Percentiles rank a stretch among this genome's conserved stretches.
Conservation (phyloP, 2,329 filamentous ascomycete species). For the Ophiostoma himal-ulmi region DNA sequence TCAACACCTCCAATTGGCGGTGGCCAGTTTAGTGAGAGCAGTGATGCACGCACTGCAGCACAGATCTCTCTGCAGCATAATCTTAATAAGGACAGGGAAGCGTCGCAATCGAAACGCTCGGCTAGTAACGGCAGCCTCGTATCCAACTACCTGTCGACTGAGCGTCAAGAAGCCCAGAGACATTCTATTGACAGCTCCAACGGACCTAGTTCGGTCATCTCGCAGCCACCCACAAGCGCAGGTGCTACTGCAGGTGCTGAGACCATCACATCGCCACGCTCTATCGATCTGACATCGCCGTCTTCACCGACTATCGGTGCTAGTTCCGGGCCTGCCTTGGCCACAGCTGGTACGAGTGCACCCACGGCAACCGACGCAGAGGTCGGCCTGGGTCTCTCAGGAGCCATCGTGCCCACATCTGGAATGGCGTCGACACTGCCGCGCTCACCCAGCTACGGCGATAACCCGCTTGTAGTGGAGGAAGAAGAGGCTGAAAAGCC, state of each 20-base stretch:
- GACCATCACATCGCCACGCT: background rate
- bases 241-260: background rate
- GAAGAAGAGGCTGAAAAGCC: conserved; percentile 41
- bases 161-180: conserved; percentile 8
- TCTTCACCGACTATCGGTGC: background rate
- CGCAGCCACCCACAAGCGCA: background rate
- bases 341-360: background rate
- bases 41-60: conserved; percentile 23
- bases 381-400: conserved; percentile 1
- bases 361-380: background rate
- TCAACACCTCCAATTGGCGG: conserved; percentile 30
- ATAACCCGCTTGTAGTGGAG: conserved; percentile 28
- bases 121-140: conserved; percentile 16
- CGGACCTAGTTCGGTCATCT: background rate
- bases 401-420: background rate
- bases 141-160: conserved; percentile 5
- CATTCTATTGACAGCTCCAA: conserved; percentile 9
- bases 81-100: conserved; percentile 30
- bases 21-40: conserved; percentile 7
- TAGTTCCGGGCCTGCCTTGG: background rate
- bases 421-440: conserved; percentile 29
- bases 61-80: conserved; percentile 23
- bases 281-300: background rate
- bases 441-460: conserved; percentile 34
- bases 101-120: conserved; percentile 8